phyloP scores from a whole-genome alignment of 129 eudicot genomes.

The Saposhnikovia divaricata region DNA sequence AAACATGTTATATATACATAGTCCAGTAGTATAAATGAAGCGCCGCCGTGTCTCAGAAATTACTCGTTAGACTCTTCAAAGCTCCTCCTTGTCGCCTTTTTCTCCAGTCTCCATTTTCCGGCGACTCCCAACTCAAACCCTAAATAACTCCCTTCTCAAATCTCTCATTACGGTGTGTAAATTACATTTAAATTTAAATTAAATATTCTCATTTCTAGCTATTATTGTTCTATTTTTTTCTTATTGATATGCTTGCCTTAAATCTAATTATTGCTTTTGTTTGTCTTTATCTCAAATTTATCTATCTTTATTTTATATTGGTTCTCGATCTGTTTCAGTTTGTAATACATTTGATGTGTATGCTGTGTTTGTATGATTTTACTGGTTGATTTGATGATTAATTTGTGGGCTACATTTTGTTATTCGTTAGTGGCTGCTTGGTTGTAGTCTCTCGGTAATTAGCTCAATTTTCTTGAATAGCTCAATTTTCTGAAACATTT shows the following conservation, averaged over 20 bases:
- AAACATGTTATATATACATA: not conserved
- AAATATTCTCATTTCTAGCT: not conserved
- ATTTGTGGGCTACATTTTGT: no score
- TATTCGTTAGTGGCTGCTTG: not conserved
- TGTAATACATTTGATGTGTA: not conserved
- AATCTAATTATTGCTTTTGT: not conserved
- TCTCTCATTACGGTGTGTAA: not conserved
- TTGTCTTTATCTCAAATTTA: not conserved
- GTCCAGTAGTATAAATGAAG: not conserved
- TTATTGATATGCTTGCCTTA: not conserved
- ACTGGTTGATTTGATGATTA: not conserved
- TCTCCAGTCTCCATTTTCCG: not conserved
- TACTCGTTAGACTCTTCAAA: not conserved
- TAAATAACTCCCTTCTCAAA: not conserved
- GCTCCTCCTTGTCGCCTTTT: not conserved
- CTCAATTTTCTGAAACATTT: no score
- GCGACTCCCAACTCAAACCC: not conserved
- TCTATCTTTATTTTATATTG: not conserved
- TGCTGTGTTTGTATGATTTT: not conserved
- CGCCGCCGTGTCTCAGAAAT: constrained; percentile 5
- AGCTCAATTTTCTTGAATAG: no score
- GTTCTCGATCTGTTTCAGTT: not conserved
- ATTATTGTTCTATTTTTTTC: not conserved
- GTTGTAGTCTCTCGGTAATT: not conserved
- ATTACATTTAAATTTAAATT: not conserved